Percentiles rank a stretch among this genome's conserved stretches.
Conservation (phyloP, 495 filamentous ascomycete species). For the Penicillium mononematosum region DNA sequence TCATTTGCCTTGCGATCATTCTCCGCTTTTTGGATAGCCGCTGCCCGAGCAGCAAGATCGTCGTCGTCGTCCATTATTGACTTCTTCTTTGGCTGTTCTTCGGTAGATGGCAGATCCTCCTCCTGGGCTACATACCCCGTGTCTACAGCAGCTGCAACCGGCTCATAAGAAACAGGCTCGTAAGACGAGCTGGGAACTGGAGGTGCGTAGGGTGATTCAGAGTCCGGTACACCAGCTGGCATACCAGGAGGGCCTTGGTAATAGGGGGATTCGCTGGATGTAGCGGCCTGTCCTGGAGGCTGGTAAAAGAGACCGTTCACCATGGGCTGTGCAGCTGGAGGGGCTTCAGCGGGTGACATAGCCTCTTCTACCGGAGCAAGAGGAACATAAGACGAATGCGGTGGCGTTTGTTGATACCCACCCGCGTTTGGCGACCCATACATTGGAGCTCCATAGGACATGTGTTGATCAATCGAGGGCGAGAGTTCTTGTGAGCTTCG, state of each 20-base stretch:
- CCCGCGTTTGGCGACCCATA: constrained; percentile 39
- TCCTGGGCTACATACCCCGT: constrained; percentile 31
- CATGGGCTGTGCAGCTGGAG: constrained; percentile 22
- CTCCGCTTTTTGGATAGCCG: constrained; percentile 52
- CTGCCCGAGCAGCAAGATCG: constrained; percentile 51
- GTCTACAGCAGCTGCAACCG: constrained; percentile 34
- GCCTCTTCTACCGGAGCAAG: constrained; percentile 48
- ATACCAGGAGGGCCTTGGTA: constrained; percentile 30
- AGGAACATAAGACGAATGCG: constrained; percentile 50
- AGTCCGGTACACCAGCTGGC: constrained; percentile 22
- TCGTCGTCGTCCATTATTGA: constrained; percentile 71
- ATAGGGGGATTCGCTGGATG: constrained; percentile 20
- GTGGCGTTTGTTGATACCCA: constrained; percentile 50
- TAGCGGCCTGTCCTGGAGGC: constrained; percentile 19
- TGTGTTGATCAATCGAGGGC: constrained; percentile 35
- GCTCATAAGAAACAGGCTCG: constrained; percentile 29
- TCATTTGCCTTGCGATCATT: constrained; percentile 64
- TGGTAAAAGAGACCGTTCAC: constrained; percentile 32
- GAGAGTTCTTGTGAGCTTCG: constrained; percentile 44
- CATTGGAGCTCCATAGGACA: constrained; percentile 29
- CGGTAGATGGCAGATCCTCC: constrained; percentile 38
- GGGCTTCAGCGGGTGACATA: constrained; percentile 24
- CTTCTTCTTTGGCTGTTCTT: constrained; percentile 68
- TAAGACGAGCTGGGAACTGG: constrained; percentile 1
- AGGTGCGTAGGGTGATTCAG: constrained; percentile 13